These are phyloP conservation scores for Aquilaria agallochum DNA, from an alignment of 441 rosid genomes.

Conservation along the genomic window DNA sequence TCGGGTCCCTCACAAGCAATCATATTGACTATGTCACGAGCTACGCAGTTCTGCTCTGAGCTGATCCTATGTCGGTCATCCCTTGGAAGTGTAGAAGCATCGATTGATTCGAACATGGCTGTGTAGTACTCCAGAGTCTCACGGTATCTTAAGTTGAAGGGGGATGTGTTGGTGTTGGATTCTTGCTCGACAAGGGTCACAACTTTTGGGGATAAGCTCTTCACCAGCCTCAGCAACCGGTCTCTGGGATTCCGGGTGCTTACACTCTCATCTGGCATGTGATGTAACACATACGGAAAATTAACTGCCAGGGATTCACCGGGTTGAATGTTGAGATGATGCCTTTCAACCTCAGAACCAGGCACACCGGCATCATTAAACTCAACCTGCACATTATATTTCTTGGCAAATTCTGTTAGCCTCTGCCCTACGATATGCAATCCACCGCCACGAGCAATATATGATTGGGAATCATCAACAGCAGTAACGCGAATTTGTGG, in stretches of 20 bases:
- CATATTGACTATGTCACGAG: constrained; percentile 78
- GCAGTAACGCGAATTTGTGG: constrained; percentile 59
- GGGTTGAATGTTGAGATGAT: constrained; percentile 37
- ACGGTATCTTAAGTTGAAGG: constrained; percentile 41
- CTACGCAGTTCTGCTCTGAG: constrained; percentile 75
- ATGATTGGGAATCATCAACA: constrained; percentile 59
- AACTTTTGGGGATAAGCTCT: constrained; percentile 57
- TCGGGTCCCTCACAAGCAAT: constrained; percentile 63
- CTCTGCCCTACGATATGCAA: constrained; percentile 45
- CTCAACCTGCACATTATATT: constrained; percentile 41
- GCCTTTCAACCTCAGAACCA: constrained; percentile 37
- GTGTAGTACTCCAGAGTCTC: constrained; percentile 54
- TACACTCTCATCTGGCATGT: constrained; percentile 77
- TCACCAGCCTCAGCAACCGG: constrained; percentile 47
- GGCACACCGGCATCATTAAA: constrained; percentile 55
- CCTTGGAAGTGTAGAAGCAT: constrained; percentile 33
- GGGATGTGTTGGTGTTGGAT: constrained; percentile 66
- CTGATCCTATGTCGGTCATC: constrained; percentile 52
- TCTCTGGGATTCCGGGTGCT: constrained; percentile 57
- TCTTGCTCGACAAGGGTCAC: constrained; percentile 66
- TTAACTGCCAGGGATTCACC: constrained; percentile 66
- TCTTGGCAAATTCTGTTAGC: constrained; percentile 30
- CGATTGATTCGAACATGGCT: constrained; percentile 68
- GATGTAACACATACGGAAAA: constrained; percentile 60
- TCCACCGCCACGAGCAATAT: constrained; percentile 68